Evolutionary conservation across 139 green algal species (phyloP).

Genomic region (Tetradesmus obliquus): DNA sequence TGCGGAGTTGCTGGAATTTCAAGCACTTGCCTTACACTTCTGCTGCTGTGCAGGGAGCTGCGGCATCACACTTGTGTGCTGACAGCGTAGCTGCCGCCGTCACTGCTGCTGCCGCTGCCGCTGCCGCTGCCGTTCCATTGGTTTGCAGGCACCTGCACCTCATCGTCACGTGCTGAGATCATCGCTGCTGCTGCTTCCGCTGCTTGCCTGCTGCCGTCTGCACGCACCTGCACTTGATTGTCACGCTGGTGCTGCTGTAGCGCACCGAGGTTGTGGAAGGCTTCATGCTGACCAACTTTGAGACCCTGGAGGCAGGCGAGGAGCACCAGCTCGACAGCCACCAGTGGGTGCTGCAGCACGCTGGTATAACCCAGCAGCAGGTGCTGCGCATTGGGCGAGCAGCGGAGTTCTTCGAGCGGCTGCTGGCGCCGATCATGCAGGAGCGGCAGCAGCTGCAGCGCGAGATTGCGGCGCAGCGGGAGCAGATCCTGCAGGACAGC

Average conservation of each 20-base stretch:
- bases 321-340: too few species aligned
- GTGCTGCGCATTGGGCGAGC: background rate
- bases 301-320: background rate
- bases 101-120: background rate
- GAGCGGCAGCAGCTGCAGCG: background rate
- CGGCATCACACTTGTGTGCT: too few species aligned
- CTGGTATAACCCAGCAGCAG: background rate
- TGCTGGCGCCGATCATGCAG: background rate
- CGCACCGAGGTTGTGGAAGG: background rate
- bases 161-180: too few species aligned
- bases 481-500: too few species aligned
- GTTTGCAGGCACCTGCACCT: too few species aligned
- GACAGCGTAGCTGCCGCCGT: too few species aligned
- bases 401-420: background rate
- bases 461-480: background rate
- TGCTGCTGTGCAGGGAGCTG: too few species aligned
- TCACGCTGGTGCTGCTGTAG: background rate
- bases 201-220: background rate
- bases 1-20: too few species aligned
- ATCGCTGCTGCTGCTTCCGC: background rate
- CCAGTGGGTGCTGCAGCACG: background rate
- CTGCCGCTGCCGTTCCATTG: background rate
- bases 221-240: background rate
- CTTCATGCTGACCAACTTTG: background rate
- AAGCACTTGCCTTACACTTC: too few species aligned